Conservation (phyloP, 2,329 filamentous ascomycete species). For the Fusarium mangiferae region DNA sequence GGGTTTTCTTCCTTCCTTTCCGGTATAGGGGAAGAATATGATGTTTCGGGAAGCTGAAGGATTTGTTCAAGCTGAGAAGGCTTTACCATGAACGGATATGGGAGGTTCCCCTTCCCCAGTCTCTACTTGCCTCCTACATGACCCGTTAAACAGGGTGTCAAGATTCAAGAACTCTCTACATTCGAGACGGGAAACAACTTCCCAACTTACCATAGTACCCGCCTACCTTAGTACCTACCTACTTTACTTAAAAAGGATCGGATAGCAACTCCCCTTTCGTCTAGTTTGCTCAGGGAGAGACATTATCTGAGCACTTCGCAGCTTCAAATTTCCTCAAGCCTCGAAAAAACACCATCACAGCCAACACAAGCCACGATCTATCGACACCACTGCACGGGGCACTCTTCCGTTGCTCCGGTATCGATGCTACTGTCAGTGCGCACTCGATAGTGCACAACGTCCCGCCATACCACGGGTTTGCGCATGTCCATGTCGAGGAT, state of each 20-base stretch:
- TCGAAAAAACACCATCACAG: neutral
- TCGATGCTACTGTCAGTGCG: neutral
- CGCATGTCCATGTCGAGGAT: neutral
- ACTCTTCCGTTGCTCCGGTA: neutral
- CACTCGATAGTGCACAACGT: neutral
- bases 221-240: neutral
- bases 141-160: neutral
- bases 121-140: neutral
- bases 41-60: neutral
- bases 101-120: neutral
- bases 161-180: neutral
- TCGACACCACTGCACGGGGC: neutral
- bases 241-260: neutral
- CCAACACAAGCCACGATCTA: neutral
- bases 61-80: neutral
- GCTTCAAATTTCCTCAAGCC: neutral
- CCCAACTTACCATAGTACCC: neutral
- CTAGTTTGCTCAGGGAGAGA: neutral
- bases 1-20: neutral
- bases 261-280: neutral
- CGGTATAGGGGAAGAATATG: neutral
- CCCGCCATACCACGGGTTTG: neutral
- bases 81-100: neutral
- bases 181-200: neutral
- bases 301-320: neutral